Evolutionary conservation across 2,329 filamentous ascomycete genomes (phyloP), one percentile per base, ranked within the genome.

Genomic region (Aspergillus viridinutans): DNA sequence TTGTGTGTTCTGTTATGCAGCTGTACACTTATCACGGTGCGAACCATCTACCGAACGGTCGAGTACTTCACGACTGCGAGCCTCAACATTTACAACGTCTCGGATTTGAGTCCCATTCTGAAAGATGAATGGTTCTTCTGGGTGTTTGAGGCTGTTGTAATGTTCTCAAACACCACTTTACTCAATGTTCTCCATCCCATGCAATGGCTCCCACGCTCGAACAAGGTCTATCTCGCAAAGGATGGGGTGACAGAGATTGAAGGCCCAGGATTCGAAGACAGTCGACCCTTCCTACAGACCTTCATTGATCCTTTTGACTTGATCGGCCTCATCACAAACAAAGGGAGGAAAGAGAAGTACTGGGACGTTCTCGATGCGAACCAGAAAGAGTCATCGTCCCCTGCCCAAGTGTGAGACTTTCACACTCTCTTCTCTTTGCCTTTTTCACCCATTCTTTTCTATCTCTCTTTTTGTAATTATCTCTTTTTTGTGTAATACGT

Each of bases 171-270:
- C 59, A 80, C 78, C 12, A 72, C 75, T 4, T 61, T 84, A 52
- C 69, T 83, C n/a, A 82, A 82, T 58, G 55, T 80, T 21, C 81
- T 75, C 49, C 81, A 82, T 54, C 81, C 81, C 0, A 80, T 79
- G 40, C 75, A 71, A 35, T 78, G 74, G 28, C 68, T 84, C 6
- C 82, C 82, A 0, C 68, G 67, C 5, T 79, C 77, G 2, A 78
- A 80, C 61, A 79, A 79, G 40, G 71, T 81, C 4, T 85, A 82
- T 58, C 69, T 84, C 1, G 75, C 77, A 4, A 61, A 69, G 12
- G 81, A 84, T 64, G 81, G 82, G 0, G 72, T 78, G 35, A 83
- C 80, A 0, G 82, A 84, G 64, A 64, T 79, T 5, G 69, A 73
- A 48, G 80, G 80, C 0, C 80, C 79, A 0, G 80, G 80, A 0